Percentiles rank a stretch among this genome's conserved stretches.
phyloP scores from a whole-genome alignment of 805 yeast species.

The Zygoascus bituminiphila region DNA sequence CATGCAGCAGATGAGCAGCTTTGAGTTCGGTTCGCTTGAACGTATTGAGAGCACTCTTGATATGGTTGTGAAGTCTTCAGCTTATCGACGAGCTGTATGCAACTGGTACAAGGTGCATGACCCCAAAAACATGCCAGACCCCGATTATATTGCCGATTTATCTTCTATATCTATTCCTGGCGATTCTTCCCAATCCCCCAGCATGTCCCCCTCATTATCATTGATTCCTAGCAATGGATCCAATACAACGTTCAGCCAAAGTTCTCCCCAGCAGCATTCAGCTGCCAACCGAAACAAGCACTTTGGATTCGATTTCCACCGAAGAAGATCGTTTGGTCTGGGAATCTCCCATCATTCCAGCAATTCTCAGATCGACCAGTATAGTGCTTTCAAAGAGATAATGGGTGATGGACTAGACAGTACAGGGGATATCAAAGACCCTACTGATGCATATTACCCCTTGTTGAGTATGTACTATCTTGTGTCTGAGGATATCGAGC shows the following conservation, averaged over 20 bases:
- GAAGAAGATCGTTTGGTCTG: constrained; percentile 1
- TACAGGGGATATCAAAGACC: constrained; percentile 45
- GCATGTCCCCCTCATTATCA: neutral
- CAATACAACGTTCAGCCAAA: neutral
- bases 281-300: constrained; percentile 1
- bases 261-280: neutral
- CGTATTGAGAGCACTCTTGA: constrained; percentile 49
- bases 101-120: constrained; percentile 45
- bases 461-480: constrained; percentile 76
- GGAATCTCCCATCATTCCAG: neutral
- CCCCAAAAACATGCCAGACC: no score
- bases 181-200: neutral
- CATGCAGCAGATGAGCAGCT: constrained; percentile 62
- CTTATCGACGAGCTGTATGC: constrained; percentile 53
- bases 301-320: constrained; percentile 20
- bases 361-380: neutral
- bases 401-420: neutral
- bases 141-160: neutral
- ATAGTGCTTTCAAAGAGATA: neutral
- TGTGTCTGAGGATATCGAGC: constrained; percentile 72
- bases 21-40: constrained; percentile 70
- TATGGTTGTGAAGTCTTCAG: constrained; percentile 50
- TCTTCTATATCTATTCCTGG: neutral
- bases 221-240: neutral
- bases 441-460: constrained; percentile 84